Conservation (phyloP, 495 filamentous ascomycete genomes). For the Aspergillus ellipticus region DNA sequence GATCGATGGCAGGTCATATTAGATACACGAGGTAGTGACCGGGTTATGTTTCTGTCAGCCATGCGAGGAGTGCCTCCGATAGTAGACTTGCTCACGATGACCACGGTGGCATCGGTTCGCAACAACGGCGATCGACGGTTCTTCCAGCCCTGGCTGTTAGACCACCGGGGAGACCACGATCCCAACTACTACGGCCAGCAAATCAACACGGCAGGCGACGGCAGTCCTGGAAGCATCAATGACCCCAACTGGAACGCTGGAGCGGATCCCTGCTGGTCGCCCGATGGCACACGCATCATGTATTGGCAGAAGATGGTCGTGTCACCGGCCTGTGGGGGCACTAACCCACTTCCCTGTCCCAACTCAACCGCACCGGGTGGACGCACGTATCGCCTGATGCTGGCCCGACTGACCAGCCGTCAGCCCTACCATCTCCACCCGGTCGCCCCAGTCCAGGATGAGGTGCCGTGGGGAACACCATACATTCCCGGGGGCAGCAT, state of each 20-base stretch:
- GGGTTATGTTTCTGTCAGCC: slow-evolving; percentile 23
- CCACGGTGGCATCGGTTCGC: slow-evolving; percentile 16
- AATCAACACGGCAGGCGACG: slow-evolving; percentile 18
- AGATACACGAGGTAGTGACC: slow-evolving; percentile 20
- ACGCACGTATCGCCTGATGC: slow-evolving; percentile 18
- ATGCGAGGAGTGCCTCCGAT: slow-evolving; percentile 21
- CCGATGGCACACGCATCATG: slow-evolving; percentile 19
- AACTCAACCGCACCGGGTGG: slow-evolving; percentile 16
- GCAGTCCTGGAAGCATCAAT: slow-evolving; percentile 15
- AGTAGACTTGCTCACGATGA: slow-evolving; percentile 13
- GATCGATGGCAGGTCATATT: slow-evolving; percentile 20
- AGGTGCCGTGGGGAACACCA: slow-evolving; percentile 15
- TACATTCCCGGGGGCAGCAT: slow-evolving; percentile 4
- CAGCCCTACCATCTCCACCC: background rate
- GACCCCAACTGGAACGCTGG: slow-evolving; percentile 25
- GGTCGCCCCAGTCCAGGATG: slow-evolving; percentile 6
- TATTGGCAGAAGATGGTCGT: slow-evolving; percentile 18
- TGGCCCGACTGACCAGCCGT: slow-evolving; percentile 11
- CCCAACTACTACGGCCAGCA: slow-evolving; percentile 21
- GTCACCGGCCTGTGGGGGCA: slow-evolving; percentile 10
- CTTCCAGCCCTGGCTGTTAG: slow-evolving; percentile 21
- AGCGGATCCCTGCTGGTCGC: slow-evolving; percentile 24
- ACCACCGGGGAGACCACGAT: slow-evolving; percentile 17
- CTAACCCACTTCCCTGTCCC: slow-evolving; percentile 17
- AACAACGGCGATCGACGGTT: slow-evolving; percentile 24